phyloP scores from a whole-genome alignment of 768 basidiomycete species.

The Leccinellum luteum region DNA sequence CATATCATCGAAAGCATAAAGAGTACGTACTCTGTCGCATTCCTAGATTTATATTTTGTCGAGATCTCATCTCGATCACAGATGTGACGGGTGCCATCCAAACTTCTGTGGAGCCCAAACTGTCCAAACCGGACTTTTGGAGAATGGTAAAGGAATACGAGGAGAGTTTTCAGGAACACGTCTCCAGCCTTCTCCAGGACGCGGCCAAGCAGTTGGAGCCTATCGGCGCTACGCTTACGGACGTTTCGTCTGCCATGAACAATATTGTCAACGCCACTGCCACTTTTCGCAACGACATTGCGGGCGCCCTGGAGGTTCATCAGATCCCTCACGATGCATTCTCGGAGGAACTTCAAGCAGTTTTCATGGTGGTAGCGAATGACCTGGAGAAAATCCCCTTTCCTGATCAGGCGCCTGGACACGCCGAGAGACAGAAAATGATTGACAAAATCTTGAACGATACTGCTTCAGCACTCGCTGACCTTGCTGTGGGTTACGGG shows the following conservation, averaged over 20 bases:
- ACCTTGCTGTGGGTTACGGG: constrained; percentile 2
- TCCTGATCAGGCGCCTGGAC: constrained; percentile 2
- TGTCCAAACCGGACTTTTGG: constrained; percentile 9
- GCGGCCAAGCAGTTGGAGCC: constrained; percentile 4
- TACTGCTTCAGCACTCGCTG: neutral
- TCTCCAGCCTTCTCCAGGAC: constrained; percentile 4
- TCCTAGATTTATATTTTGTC: neutral
- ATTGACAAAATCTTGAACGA: constrained; percentile 10
- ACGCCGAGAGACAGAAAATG: constrained; percentile 1
- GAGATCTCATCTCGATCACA: neutral
- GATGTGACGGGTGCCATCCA: neutral
- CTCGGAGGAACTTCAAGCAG: constrained; percentile 3
- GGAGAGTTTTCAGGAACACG: neutral
- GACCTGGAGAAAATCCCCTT: constrained; percentile 1
- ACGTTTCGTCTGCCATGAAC: constrained; percentile 3
- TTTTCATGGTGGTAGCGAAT: constrained; percentile 1
- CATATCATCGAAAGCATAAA: neutral
- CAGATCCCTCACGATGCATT: constrained; percentile 5
- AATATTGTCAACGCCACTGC: constrained; percentile 10
- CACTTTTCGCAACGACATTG: constrained; percentile 10
- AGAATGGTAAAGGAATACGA: constrained; percentile 6
- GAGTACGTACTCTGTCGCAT: neutral
- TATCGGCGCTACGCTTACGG: neutral
- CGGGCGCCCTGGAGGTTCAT: constrained; percentile 5
- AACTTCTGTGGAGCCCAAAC: neutral